These are phyloP conservation scores for Colletotrichum brevisporum DNA, from an alignment of 2,329 filamentous ascomycete species.

Conservation along the genomic window DNA sequence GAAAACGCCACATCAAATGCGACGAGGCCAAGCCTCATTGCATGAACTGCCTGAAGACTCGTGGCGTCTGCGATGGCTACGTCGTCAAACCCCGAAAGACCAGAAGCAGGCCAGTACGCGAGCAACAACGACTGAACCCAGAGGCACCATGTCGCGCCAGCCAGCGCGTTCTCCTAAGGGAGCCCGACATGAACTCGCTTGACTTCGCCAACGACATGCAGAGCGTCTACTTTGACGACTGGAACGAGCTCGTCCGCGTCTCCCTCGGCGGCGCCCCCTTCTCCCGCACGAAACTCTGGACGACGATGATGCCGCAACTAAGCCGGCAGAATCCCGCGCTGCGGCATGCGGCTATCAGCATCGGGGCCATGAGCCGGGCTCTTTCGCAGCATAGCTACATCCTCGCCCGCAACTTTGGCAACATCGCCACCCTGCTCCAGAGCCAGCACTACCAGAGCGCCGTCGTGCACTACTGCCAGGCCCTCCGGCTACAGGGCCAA, in stretches of 20 bases:
- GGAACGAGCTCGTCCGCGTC: slow-evolving; percentile 33
- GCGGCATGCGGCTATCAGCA: slow-evolving; percentile 57
- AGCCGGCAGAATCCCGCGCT: slow-evolving; percentile 44
- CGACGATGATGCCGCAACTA: slow-evolving; percentile 48
- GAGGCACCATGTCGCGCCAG: not conserved
- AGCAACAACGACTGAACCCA: slow-evolving; percentile 7
- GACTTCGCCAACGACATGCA: slow-evolving; percentile 37
- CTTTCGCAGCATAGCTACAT: slow-evolving; percentile 25
- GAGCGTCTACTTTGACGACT: slow-evolving; percentile 41
- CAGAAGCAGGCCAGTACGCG: not conserved
- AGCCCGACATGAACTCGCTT: slow-evolving; percentile 37
- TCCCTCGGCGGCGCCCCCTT: slow-evolving; percentile 36
- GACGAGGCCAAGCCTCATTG: slow-evolving; percentile 58
- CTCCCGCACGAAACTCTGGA: slow-evolving; percentile 50
- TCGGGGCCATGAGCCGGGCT: slow-evolving; percentile 56
- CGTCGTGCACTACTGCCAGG: slow-evolving; percentile 57
- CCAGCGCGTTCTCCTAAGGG: slow-evolving; percentile 9
- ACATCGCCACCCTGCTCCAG: slow-evolving; percentile 32
- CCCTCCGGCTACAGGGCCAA: slow-evolving; percentile 55
- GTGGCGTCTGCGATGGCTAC: slow-evolving; percentile 41
- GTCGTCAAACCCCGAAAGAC: slow-evolving; percentile 36
- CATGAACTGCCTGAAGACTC: slow-evolving; percentile 52
- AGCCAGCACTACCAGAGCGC: slow-evolving; percentile 53
- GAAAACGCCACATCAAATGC: slow-evolving; percentile 57
- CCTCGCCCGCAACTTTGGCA: slow-evolving; percentile 24